A percentile compares a stretch with the other conserved stretches of the same genome.
phyloP scores from a whole-genome alignment of 441 rosid species.

The Oxalis stricta region DNA sequence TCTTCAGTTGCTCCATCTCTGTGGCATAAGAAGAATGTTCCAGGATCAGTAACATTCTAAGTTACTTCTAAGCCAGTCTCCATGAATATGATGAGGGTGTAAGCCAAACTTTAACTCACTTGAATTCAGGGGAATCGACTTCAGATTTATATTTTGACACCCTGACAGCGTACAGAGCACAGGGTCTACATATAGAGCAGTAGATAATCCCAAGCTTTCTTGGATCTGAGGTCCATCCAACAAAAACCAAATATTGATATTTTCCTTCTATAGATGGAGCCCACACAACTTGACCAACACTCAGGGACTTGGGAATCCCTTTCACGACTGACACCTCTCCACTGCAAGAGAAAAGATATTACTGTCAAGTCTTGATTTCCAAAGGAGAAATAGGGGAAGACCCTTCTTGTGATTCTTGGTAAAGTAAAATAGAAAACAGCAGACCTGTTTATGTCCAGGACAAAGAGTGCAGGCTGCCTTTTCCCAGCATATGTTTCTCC shows the following conservation, averaged over 20 bases:
- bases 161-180: slow-evolving; percentile 53
- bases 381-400: no score
- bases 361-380: neutral
- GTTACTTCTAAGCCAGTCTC: neutral
- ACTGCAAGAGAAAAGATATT: slow-evolving; percentile 21
- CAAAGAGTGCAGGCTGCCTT: slow-evolving; percentile 68
- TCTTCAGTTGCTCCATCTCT: slow-evolving; percentile 40
- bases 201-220: slow-evolving; percentile 89
- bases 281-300: slow-evolving; percentile 93
- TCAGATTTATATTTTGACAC: slow-evolving; percentile 24
- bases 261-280: slow-evolving; percentile 35
- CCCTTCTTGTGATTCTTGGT: neutral
- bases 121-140: slow-evolving; percentile 20
- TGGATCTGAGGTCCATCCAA: slow-evolving; percentile 60
- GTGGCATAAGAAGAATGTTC: slow-evolving; percentile 13
- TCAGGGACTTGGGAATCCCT: slow-evolving; percentile 62
- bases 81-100: no score
- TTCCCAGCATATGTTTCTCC: slow-evolving; percentile 90
- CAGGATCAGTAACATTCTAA: neutral
- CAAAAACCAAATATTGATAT: slow-evolving; percentile 62
- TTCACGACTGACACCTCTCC: slow-evolving; percentile 53
- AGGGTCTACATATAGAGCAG: slow-evolving; percentile 77
- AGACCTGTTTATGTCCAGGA: slow-evolving; percentile 52
- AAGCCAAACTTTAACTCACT: no score
- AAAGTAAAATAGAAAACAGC: slow-evolving; percentile 1